Evolutionary conservation across 805 yeast genomes (phyloP), one percentile per base, ranked within the genome.

Genomic region (Ogataea paraovalis): DNA sequence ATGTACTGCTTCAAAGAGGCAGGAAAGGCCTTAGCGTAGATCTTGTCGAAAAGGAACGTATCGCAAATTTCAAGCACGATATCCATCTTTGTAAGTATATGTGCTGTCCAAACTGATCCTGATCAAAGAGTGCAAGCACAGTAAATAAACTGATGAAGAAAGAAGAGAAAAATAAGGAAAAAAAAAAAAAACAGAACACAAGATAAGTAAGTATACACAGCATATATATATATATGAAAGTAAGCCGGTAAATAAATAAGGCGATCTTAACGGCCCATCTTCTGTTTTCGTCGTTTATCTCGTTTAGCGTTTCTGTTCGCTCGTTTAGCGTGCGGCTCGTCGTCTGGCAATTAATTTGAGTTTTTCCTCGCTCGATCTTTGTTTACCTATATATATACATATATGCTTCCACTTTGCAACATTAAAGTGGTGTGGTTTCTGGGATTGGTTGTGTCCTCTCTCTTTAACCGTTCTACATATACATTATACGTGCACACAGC

Each of bases 51-150:
- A 25, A 81, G 59, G 57, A 70, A 87, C 42, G 87, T 74, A 68
- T 94, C 99, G 41, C 73, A 69, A 21, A 81, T 71, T 67, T 94
- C 99, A 44, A 94, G 76, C 21, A 89, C 90, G 61, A 94, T 72
- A 84, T 94, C 99, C 99, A 94, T 92, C 48, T 41, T 62, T 20
- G 12, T 18, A 4, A 7, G 8, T 23, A 10, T 16, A 16, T 6
- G 10, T 16, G 18, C 13, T 34, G 10, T 34, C 18, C 13, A 16
- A 34, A 34, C 38, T 4, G 18, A 16, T 18, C n/a, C n/a, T n/a
- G n/a, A n/a, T n/a, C n/a, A n/a, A n/a, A n/a, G n/a, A n/a, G n/a
- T n/a, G n/a, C n/a, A n/a, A n/a, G n/a, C n/a, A n/a, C n/a, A n/a
- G n/a, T n/a, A n/a, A n/a, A n/a, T n/a, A n/a, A n/a, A n/a, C n/a